Conservation (phyloP, 2,329 filamentous ascomycete genomes). For the Phyllosticta citribraziliensis region DNA sequence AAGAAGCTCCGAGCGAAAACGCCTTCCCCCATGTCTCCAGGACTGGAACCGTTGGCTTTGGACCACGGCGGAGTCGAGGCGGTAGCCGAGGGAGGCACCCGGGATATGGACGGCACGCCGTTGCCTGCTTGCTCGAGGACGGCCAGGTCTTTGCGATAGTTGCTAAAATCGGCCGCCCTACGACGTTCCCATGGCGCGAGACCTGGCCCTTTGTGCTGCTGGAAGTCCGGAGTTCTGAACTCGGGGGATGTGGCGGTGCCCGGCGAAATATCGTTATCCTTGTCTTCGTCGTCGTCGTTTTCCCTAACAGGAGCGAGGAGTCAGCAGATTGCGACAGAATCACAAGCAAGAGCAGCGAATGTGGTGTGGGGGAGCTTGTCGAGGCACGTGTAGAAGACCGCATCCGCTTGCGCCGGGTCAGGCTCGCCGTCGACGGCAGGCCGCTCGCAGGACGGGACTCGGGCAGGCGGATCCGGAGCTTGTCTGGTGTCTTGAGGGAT, state of each 20-base stretch:
- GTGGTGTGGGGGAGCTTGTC: not conserved
- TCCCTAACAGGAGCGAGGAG: constrained; percentile 13
- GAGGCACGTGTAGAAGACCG: constrained; percentile 9
- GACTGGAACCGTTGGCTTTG: constrained; percentile 22
- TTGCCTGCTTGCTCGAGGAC: constrained; percentile 54
- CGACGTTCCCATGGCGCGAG: constrained; percentile 45
- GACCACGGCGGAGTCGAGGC: constrained; percentile 46
- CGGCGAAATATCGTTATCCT: constrained; percentile 35
- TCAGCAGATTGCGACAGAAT: constrained; percentile 13
- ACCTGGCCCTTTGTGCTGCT: constrained; percentile 18
- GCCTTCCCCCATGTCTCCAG: constrained; percentile 30
- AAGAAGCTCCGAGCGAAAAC: constrained; percentile 50
- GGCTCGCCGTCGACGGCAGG: not conserved
- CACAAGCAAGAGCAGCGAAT: not conserved
- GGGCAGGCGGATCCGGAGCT: constrained; percentile 3
- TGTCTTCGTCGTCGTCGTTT: constrained; percentile 29
- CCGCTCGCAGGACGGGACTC: not conserved
- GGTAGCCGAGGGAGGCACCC: constrained; percentile 49
- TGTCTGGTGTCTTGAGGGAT: constrained; percentile 4
- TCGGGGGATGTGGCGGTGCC: constrained; percentile 25
- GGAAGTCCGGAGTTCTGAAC: constrained; percentile 27
- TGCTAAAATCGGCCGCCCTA: constrained; percentile 51
- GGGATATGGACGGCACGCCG: constrained; percentile 47
- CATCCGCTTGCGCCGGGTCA: constrained; percentile 5
- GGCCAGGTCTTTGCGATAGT: constrained; percentile 63